These are phyloP conservation scores for Populus nigra DNA, from an alignment of 345 rosid species.

Conservation along the genomic window DNA sequence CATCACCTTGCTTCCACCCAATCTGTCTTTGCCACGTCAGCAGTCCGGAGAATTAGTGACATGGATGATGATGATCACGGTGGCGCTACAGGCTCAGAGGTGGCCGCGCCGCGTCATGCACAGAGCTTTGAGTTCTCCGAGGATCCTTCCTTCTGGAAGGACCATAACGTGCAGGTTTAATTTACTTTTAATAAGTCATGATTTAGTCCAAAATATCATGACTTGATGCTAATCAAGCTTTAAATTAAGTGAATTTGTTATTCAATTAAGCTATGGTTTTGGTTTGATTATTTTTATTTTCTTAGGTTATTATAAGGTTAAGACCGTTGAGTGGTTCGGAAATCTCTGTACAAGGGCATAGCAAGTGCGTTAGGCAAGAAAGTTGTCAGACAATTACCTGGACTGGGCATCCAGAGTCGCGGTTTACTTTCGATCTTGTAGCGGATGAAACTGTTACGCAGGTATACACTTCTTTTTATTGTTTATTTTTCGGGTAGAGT, in stretches of 20 bases:
- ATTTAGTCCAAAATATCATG: background rate
- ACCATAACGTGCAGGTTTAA: constrained; percentile 86
- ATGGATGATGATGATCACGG: constrained; percentile 39
- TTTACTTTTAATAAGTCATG: background rate
- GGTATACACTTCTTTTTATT: constrained; percentile 38
- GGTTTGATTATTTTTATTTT: background rate
- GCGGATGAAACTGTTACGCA: constrained; percentile 89
- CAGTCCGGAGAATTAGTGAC: constrained; percentile 36
- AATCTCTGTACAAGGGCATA: constrained; percentile 70
- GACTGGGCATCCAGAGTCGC: constrained; percentile 86
- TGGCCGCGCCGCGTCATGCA: constrained; percentile 25
- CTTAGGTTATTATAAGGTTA: constrained; percentile 81
- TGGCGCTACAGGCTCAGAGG: constrained; percentile 20
- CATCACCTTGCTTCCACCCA: constrained; percentile 17
- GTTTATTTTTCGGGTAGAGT: background rate
- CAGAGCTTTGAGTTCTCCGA: constrained; percentile 74
- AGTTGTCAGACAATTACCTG: constrained; percentile 80
- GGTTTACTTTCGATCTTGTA: constrained; percentile 88
- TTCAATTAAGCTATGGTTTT: background rate
- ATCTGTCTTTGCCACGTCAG: constrained; percentile 31
- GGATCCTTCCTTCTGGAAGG: constrained; percentile 94
- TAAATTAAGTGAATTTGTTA: background rate
- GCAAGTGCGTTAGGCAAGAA: constrained; percentile 81
- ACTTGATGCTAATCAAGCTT: background rate
- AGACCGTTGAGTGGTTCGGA: constrained; percentile 86